Evolutionary conservation across 1,284 basidiomycete species (phyloP), one percentile per base, ranked within the genome.

Genomic region (Apiotrichum gamsii): DNA sequence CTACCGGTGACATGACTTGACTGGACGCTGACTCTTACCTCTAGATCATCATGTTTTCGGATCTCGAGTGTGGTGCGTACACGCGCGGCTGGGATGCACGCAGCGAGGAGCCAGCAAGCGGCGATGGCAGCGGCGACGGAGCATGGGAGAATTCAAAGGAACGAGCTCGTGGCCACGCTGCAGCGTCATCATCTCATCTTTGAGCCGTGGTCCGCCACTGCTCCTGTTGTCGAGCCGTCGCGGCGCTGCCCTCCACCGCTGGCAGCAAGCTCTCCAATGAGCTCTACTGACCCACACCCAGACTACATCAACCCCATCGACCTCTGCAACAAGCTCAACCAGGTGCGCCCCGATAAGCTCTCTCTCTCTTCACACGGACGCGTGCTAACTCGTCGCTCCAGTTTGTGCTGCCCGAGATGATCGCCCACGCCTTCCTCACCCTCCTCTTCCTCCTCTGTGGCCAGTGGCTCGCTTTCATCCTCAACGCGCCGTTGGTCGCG

Each of bases 301-400:
- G 68, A 97, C 79, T 98, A 97, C 77, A 95, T 98, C 78, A 99
- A 98, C 77, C 94, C 94, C 47, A 97, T 98, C 82, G 94, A 99
- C 75, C 84, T 98, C 31, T 98, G 95, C 78, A 97, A 97, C 78
- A 97, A 97, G 78, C 84, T 99, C 65, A 99, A 98, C 74, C 89
- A 94, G 76, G 94, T 95, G 57, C 8, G 39, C 30, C 18, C 35
- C n/a, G n/a, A 19, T 16, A 19, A 6, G 5, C 5, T 16, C 15
- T 15, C n/a, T n/a, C n/a, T n/a, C n/a, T n/a, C n/a, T n/a, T n/a
- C n/a, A n/a, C n/a, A n/a, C 11, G 25, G 6, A 5, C 23, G 3
- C 2, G 46, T 73, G 66, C 32, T 31, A 38, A 13, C 29, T 24
- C 30, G 20, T 23, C 18, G 15, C 34, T 36, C 4, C 66, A 98